These are phyloP conservation scores for Venturia asperata DNA, from an alignment of 2,329 filamentous ascomycete species.

Conservation along the genomic window DNA sequence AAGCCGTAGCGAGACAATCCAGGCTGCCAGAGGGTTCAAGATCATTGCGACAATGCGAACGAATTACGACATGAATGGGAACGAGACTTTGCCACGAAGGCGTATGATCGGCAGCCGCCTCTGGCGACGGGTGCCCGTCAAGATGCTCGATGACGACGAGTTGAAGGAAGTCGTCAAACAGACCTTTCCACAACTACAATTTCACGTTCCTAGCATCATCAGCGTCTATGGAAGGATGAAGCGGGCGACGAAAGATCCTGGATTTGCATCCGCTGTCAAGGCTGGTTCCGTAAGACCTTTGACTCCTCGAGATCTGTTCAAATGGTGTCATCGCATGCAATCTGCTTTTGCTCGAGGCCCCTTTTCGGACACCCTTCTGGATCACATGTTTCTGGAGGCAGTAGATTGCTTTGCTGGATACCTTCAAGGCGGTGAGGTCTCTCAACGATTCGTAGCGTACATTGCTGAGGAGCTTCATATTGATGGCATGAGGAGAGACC, in stretches of 20 bases:
- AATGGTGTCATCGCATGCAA: slow-evolving; percentile 77
- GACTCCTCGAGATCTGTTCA: slow-evolving; percentile 74
- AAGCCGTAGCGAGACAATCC: slow-evolving; percentile 76
- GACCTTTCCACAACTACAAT: slow-evolving; percentile 62
- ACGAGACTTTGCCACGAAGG: slow-evolving; percentile 60
- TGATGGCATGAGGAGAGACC: slow-evolving; percentile 70
- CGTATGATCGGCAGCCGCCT: slow-evolving; percentile 75
- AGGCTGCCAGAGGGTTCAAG: slow-evolving; percentile 76
- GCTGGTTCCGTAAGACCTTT: slow-evolving; percentile 54
- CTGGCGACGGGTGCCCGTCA: slow-evolving; percentile 72
- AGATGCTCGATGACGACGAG: slow-evolving; percentile 60
- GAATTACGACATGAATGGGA: slow-evolving; percentile 49
- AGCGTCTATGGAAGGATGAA: slow-evolving; percentile 46
- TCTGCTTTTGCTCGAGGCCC: slow-evolving; percentile 55
- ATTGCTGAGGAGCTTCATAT: slow-evolving; percentile 86
- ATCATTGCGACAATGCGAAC: slow-evolving; percentile 89
- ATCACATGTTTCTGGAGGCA: slow-evolving; percentile 89
- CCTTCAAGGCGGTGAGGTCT: slow-evolving; percentile 58
- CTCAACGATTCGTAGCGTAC: slow-evolving; percentile 53
- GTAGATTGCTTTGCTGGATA: slow-evolving; percentile 87
- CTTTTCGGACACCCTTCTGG: slow-evolving; percentile 61
- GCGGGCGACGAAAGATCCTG: slow-evolving; percentile 35
- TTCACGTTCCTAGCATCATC: slow-evolving; percentile 49
- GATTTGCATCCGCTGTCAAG: slow-evolving; percentile 44
- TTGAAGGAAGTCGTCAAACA: slow-evolving; percentile 65